A percentile compares a stretch with the other conserved stretches of the same genome.
These are phyloP conservation scores for Backusella tarrabulga DNA, from an alignment of 192 early-diverging fungal genomes.

Conservation along the genomic window DNA sequence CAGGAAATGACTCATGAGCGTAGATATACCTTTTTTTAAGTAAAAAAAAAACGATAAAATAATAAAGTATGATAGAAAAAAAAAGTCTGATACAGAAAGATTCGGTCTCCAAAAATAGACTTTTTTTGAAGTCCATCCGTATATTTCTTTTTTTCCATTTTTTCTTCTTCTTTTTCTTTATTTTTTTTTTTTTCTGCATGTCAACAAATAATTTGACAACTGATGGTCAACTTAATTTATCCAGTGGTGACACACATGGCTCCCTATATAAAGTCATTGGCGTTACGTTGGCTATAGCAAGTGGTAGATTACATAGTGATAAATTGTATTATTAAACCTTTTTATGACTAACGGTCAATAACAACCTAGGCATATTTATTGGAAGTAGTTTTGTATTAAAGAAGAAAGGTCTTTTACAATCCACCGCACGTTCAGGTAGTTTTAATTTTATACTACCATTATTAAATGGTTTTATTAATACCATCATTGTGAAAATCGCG, in stretches of 20 bases:
- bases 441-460: neutral
- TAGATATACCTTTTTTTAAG: neutral
- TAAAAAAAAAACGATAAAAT: neutral
- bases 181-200: slow-evolving; percentile 3
- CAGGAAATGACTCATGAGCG: neutral
- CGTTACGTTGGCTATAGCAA: slow-evolving; percentile 72
- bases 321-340: neutral
- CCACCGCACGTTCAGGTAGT: slow-evolving; percentile 53
- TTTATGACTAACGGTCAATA: neutral
- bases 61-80: neutral
- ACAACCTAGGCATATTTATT: slow-evolving; percentile 71
- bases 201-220: slow-evolving; percentile 12
- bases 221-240: neutral
- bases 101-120: neutral
- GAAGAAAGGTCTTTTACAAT: slow-evolving; percentile 90
- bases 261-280: slow-evolving; percentile 66
- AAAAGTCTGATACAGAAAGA: neutral
- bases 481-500: neutral
- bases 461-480: neutral
- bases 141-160: neutral
- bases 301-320: slow-evolving; percentile 32
- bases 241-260: neutral
- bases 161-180: neutral
- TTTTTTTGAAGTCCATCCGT: neutral
- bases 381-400: slow-evolving; percentile 93